These are phyloP conservation scores for Poterioochromonas sp. DNA, from an alignment of 352 stramenopile species.

Conservation along the genomic window DNA sequence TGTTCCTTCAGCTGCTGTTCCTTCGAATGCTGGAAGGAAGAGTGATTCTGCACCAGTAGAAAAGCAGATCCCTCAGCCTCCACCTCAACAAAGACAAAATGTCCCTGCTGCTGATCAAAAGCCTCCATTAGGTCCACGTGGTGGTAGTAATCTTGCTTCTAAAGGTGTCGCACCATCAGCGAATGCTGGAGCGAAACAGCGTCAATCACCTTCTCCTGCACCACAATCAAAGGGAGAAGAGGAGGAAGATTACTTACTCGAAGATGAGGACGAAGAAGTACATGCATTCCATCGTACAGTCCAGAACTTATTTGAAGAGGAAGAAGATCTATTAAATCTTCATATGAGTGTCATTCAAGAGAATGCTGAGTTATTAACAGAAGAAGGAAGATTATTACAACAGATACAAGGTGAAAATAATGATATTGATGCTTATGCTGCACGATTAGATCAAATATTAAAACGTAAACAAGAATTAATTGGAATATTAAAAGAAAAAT, in stretches of 20 bases:
- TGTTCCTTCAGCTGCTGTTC: not conserved
- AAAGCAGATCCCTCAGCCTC: not conserved
- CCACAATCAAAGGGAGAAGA: conserved; percentile 9
- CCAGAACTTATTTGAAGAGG: conserved; percentile 84
- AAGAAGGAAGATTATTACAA: conserved; percentile 77
- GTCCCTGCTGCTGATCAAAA: no score
- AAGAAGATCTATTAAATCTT: conserved; percentile 85
- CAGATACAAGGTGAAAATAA: conserved; percentile 76
- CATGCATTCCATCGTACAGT: conserved; percentile 57
- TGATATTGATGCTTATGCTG: conserved; percentile 86
- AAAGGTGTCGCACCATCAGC: no score
- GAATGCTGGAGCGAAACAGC: not conserved
- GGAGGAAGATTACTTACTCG: not conserved
- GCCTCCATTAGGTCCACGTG: not conserved
- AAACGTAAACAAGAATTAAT: conserved; percentile 79
- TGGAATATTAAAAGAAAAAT: conserved; percentile 61
- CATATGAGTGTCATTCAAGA: conserved; percentile 94
- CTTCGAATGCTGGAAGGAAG: not conserved
- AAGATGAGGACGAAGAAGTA: conserved; percentile 40
- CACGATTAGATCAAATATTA: conserved; percentile 80
- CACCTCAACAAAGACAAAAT: not conserved
- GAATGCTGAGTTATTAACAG: conserved; percentile 88
- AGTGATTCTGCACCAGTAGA: not conserved
- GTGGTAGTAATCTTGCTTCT: not conserved
- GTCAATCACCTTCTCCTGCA: not conserved